Base-by-base conservation (phyloP, 345 rosid genomes). In the Anastatica hierochuntica region DNA sequence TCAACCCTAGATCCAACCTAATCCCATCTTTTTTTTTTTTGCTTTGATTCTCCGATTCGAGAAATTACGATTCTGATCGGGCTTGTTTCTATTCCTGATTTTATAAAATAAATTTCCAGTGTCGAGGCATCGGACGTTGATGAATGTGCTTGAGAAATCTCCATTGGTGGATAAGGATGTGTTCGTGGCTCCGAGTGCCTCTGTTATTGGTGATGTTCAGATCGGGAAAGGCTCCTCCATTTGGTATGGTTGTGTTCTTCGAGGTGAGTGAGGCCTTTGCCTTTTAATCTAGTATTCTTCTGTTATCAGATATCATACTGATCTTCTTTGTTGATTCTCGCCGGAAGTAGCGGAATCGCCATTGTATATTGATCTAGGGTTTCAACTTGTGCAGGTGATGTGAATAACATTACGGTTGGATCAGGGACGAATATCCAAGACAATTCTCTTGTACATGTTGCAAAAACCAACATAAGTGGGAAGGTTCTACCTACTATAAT, bases 231-330 rank as follows among this genome's bases (percentile, higher is more conserved):
- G 78, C 58, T 77, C 98, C 8, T 92, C 96, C 14, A 73, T 92
- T 64, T 92, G 96, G 98, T 92, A 88, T 73, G 96, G 98, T 5
- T 81, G 84, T 74, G 98, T 92, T 67, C 77, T 92, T 56, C 85
- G 96, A 77, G 98, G 98, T 92, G 63, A 49, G 56, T 4, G 33
- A 6, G 2, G 9, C n/a, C 1, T 11, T 24, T 34, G 9, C 20
- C 48, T 38, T 42, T 30, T 56, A 1, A 43, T 55, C 39, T 17
- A 40, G 27, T 16, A 18, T 34, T 21, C 1, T 17, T n/a, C 27
- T 21, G 58, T 23, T 30, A 29, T 31, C 8, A n/a, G 20, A 17
- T 38, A 9, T 2, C 5, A 18, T 53, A 7, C 35, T 38, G 34
- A 24, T 53, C 7, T 5, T 6, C 8, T 16, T 54, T 54, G 14